Conservation (phyloP, 352 stramenopile species). For the Pythium sp. region DNA sequence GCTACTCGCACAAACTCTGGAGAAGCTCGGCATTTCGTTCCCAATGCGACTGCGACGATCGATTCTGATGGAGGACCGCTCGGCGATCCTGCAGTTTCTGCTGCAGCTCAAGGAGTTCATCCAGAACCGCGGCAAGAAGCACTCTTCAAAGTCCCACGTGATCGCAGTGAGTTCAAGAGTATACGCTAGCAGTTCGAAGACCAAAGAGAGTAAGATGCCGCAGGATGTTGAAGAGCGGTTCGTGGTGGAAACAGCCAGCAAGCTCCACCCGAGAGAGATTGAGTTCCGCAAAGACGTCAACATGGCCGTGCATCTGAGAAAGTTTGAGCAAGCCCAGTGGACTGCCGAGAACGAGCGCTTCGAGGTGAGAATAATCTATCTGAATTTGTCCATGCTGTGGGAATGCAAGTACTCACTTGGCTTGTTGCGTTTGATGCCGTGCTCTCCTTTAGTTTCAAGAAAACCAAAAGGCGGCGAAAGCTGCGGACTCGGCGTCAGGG, state of each 20-base stretch:
- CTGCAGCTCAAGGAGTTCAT: slow-evolving; percentile 61
- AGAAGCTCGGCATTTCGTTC: slow-evolving; percentile 36
- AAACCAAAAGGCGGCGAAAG: slow-evolving; percentile 24
- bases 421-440: not conserved
- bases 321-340: slow-evolving; percentile 64
- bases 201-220: slow-evolving; percentile 1
- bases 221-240: slow-evolving; percentile 63
- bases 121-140: slow-evolving; percentile 22
- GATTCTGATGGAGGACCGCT: slow-evolving; percentile 70
- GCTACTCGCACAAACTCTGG: slow-evolving; percentile 38
- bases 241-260: slow-evolving; percentile 33
- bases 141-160: slow-evolving; percentile 7
- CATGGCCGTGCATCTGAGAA: slow-evolving; percentile 62
- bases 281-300: slow-evolving; percentile 63
- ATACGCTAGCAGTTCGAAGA: not conserved
- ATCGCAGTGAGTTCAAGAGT: slow-evolving; percentile 11
- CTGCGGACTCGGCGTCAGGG: slow-evolving; percentile 18
- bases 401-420: not conserved
- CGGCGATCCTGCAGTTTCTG: slow-evolving; percentile 50
- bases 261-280: slow-evolving; percentile 42
- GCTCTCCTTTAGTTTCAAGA: slow-evolving; percentile 27
- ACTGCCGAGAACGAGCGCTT: slow-evolving; percentile 39
- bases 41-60: slow-evolving; percentile 36
- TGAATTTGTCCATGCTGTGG: not conserved
- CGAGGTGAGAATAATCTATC: slow-evolving; percentile 23